Evolutionary conservation across 148 eudicot species (phyloP).

Genomic region (Selenicereus undatus): DNA sequence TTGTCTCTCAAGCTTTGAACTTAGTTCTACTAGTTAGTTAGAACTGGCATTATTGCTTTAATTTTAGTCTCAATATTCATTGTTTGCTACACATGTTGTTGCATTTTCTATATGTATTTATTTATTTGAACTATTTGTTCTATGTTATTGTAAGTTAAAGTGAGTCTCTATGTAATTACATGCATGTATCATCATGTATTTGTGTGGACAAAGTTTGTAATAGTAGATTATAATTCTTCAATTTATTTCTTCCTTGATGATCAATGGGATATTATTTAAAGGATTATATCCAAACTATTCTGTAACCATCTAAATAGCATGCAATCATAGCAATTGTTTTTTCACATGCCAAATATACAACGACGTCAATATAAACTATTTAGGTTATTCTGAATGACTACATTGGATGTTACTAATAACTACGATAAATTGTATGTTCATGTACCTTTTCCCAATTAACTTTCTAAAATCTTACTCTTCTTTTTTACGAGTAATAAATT

Average conservation of each 20-base stretch:
- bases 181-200: neutral
- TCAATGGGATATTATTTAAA: too few species aligned
- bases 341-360: too few species aligned
- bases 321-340: too few species aligned
- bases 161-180: neutral
- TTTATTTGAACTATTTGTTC: neutral
- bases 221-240: neutral
- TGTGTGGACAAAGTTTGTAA: neutral
- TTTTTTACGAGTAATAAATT: too few species aligned
- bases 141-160: neutral
- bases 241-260: neutral
- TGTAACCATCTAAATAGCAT: too few species aligned
- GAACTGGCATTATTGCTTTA: neutral
- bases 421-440: too few species aligned
- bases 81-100: neutral
- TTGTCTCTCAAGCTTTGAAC: conserved; percentile 25
- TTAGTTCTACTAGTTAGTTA: neutral
- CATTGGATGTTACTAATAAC: too few species aligned
- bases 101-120: neutral
- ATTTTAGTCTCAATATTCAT: neutral
- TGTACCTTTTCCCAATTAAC: too few species aligned
- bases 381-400: too few species aligned
- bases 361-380: too few species aligned
- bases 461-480: too few species aligned
- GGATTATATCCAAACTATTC: too few species aligned